Evolutionary conservation across 169 alveolate genomes (phyloP).

Genomic region (Eimeria praecox): DNA sequence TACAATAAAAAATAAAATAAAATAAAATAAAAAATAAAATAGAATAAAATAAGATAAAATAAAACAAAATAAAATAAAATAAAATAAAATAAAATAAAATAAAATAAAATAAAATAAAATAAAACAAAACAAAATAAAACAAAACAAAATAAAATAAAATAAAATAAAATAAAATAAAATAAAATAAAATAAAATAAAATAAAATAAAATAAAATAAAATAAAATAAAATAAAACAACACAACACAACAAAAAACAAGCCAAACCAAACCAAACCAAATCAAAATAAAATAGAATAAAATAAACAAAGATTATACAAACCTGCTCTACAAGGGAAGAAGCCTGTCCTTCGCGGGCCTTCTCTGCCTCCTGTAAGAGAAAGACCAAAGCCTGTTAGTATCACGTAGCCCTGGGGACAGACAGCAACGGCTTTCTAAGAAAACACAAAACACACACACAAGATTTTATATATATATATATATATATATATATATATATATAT

Average conservation of each 20-base stretch:
- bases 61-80: too few relatives aligned
- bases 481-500: too few relatives aligned
- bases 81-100: too few relatives aligned
- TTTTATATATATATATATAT: too few relatives aligned
- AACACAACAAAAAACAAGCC: too few relatives aligned
- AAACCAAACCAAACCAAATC: too few relatives aligned
- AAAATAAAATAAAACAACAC: background rate
- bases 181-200: background rate
- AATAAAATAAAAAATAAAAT: background rate
- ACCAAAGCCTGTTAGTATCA: conserved; percentile 85
- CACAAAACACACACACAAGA: background rate
- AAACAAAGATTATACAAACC: conserved; percentile 56
- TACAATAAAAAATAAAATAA: background rate
- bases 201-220: background rate
- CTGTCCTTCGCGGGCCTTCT: conserved; percentile 73
- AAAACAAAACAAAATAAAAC: too few relatives aligned
- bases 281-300: too few relatives aligned
- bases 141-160: too few relatives aligned
- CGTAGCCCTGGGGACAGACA: conserved; percentile 56
- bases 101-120: too few relatives aligned
- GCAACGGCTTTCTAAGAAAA: background rate
- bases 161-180: too few relatives aligned
- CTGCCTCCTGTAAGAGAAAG: conserved; percentile 78
- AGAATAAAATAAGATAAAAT: too few relatives aligned
- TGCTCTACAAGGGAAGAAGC: conserved; percentile 85